phyloP scores from a whole-genome alignment of 306 rosid species.

The Malus sylvestris region DNA sequence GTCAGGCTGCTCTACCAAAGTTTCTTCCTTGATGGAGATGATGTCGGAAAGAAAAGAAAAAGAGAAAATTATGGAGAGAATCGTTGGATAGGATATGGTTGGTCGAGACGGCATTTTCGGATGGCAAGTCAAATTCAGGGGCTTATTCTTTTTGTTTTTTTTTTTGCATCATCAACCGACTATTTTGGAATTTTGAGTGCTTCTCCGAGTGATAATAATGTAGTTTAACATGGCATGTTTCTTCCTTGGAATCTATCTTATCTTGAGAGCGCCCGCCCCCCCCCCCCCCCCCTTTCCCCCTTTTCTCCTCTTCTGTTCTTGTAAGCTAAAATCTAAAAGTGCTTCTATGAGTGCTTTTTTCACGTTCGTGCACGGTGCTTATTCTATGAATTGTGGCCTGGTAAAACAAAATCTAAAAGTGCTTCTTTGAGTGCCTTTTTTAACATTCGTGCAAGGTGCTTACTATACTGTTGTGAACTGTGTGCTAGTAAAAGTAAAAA shows the following conservation, averaged over 20 bases:
- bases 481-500: background rate
- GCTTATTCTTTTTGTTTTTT: background rate
- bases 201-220: constrained; percentile 12
- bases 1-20: too few relatives aligned
- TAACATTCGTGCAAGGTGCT: too few relatives aligned
- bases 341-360: background rate
- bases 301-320: too few relatives aligned
- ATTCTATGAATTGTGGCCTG: background rate
- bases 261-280: background rate
- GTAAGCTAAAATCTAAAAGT: background rate
- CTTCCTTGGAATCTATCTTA: background rate
- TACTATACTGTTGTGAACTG: too few relatives aligned
- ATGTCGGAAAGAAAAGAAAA: background rate
- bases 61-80: background rate
- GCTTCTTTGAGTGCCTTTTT: background rate
- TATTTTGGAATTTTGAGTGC: constrained; percentile 2
- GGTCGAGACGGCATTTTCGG: constrained; percentile 23
- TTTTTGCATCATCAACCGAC: too few relatives aligned
- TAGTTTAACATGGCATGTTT: constrained; percentile 43
- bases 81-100: constrained; percentile 27
- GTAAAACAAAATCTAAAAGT: background rate
- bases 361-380: background rate
- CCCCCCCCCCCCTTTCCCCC: background rate
- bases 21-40: too few relatives aligned
- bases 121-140: constrained; percentile 35